Evolutionary conservation across 2,329 filamentous ascomycete genomes (phyloP).

Genomic region (Ophiostoma quercus): DNA sequence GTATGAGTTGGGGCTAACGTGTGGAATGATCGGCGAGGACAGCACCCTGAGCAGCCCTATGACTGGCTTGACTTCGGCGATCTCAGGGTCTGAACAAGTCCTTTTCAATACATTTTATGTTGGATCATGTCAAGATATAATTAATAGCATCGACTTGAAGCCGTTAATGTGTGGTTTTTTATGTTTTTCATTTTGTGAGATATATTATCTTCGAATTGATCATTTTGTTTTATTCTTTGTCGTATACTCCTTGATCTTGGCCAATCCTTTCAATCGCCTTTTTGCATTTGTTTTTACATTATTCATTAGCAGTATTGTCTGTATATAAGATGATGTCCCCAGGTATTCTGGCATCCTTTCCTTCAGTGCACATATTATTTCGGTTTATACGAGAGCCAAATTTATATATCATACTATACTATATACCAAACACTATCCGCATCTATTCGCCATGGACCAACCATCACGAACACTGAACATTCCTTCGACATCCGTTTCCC

Average conservation of each 20-base stretch:
- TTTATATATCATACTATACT: neutral
- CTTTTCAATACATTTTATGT: neutral
- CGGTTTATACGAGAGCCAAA: neutral
- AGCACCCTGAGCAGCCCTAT: neutral
- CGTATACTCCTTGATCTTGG: neutral
- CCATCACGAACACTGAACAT: neutral
- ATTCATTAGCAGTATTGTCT: neutral
- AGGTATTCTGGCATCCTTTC: neutral
- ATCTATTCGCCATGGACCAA: neutral
- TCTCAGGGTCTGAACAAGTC: neutral
- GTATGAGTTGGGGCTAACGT: neutral
- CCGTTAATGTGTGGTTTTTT: neutral
- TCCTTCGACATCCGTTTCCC: neutral
- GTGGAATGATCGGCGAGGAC: slow-evolving; percentile 2
- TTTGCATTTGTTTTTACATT: neutral
- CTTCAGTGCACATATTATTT: neutral
- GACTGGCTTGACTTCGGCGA: slow-evolving; percentile 6
- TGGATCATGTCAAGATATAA: neutral
- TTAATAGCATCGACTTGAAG: neutral
- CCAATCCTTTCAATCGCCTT: neutral
- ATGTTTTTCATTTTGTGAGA: neutral
- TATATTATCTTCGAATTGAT: neutral
- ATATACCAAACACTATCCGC: neutral
- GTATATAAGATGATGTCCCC: neutral
- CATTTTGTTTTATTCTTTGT: neutral